Base-by-base conservation (phyloP, 805 yeast species). In the Pichia occidentalis region DNA sequence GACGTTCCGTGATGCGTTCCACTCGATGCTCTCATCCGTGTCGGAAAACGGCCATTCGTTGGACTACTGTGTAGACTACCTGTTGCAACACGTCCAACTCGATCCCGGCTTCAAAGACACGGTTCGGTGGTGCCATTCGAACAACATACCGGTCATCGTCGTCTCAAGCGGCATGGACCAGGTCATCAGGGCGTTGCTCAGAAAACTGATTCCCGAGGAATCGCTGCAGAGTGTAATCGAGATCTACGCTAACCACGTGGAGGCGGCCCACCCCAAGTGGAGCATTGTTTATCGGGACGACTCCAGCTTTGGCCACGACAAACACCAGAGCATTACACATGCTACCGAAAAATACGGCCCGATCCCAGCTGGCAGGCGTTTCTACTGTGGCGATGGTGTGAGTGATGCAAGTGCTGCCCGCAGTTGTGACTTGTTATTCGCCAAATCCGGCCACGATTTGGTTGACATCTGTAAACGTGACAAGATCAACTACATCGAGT, bases 301-400 rank as follows among this genome's bases (percentile, higher is more conserved):
- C 39, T 74, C 95, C 9, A 69, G 77, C 11, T 88, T 86, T 59
- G 99, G 99, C 35, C 99, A 92, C 60, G 97, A 92, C 63, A 92
- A 92, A 65, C 79, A 95, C 22, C 70, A 74, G 40, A 81, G 92
- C 21, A 90, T 92, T 51, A 70, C 73, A 40, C 67, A 69, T 35
- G 69, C 65, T 46, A 39, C 49, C 37, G 34, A 47, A 59, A 68
- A 42, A 54, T 37, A 52, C 38, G 43, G 48, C 16, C 37, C 38
- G 9, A 34, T 20, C 7, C 53, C 60, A 16, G 69, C 74, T 34
- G 95, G 95, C 12, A 65, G 68, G 27, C 70, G 86, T 50, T 85
- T 90, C 59, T 92, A 92, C 67, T 85, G 95, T 54, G 99, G 99
- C 42, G 99, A 92, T 59, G 99, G 99, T 47, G 96, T 92, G 23